Evolutionary conservation across 225 moss, liverwort and hornwort genomes (phyloP).

Genomic region (Anthoceros angustus): DNA sequence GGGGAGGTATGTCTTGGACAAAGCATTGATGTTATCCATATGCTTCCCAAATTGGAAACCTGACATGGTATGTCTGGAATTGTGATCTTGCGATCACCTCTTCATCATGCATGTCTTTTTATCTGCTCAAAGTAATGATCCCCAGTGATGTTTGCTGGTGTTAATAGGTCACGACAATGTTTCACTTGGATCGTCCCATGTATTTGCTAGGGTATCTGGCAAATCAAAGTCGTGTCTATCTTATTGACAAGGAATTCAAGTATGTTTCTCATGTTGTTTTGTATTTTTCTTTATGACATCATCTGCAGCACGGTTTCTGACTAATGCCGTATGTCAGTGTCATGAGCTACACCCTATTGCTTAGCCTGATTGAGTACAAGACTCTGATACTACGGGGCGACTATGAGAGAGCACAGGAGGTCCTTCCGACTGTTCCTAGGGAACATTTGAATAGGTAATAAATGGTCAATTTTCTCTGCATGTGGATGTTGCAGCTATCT

Average conservation of each 20-base stretch:
- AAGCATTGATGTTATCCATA: no score
- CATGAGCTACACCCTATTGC: conserved; percentile 97
- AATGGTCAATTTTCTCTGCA: not conserved
- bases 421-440: conserved; percentile 70
- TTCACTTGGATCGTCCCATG: conserved; percentile 94
- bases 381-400: conserved; percentile 76
- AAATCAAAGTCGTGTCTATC: conserved; percentile 96
- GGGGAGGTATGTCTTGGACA: conserved; percentile 40
- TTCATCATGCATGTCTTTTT: no score
- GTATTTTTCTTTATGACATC: not conserved
- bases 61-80: not conserved
- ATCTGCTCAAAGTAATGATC: not conserved
- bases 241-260: conserved; percentile 99
- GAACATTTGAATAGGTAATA: conserved; percentile 72
- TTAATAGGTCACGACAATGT: conserved; percentile 86
- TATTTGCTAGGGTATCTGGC: conserved; percentile 90
- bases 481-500: not conserved
- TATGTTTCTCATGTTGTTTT: conserved; percentile 17
- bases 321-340: conserved; percentile 19
- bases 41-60: not conserved
- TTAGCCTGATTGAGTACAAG: conserved; percentile 91
- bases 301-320: not conserved
- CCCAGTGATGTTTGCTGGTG: not conserved
- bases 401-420: conserved; percentile 62
- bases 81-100: not conserved